These are phyloP conservation scores for Lignosus rhinocerotis DNA, from an alignment of 1,284 basidiomycete genomes.

Conservation along the genomic window DNA sequence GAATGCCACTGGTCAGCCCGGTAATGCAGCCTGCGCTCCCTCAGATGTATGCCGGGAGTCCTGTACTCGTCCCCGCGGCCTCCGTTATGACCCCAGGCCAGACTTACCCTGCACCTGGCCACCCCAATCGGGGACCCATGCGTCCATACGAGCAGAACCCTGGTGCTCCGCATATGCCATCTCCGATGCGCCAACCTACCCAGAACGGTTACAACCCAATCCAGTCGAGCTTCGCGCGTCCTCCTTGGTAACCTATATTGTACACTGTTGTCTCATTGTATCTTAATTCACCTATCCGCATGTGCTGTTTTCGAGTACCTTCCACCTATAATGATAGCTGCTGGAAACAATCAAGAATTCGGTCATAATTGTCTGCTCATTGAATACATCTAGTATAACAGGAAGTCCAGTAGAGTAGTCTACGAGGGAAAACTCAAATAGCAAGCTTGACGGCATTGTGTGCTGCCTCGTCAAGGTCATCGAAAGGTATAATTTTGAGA, in stretches of 20 bases:
- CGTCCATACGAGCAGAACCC: slow-evolving; percentile 29
- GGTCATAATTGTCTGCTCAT: slow-evolving; percentile 17
- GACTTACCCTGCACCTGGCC: slow-evolving; percentile 27
- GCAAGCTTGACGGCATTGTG: slow-evolving; percentile 81
- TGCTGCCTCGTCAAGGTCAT: slow-evolving; percentile 84
- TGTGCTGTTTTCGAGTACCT: slow-evolving; percentile 32
- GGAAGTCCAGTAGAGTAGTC: slow-evolving; percentile 16
- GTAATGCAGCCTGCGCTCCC: slow-evolving; percentile 56
- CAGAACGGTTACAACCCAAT: slow-evolving; percentile 25
- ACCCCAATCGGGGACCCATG: slow-evolving; percentile 27
- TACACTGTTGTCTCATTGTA: slow-evolving; percentile 22
- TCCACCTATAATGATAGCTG: slow-evolving; percentile 27
- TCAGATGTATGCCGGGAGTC: slow-evolving; percentile 64
- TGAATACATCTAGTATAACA: slow-evolving; percentile 24
- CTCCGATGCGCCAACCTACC: slow-evolving; percentile 26
- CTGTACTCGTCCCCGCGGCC: slow-evolving; percentile 63
- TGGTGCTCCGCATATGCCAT: slow-evolving; percentile 23
- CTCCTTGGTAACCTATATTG: slow-evolving; percentile 40
- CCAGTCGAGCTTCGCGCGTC: slow-evolving; percentile 36
- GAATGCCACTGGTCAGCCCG: slow-evolving; percentile 64
- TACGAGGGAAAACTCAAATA: slow-evolving; percentile 18
- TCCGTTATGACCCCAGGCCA: slow-evolving; percentile 27
- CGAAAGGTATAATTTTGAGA: slow-evolving; percentile 90
- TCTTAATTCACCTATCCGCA: slow-evolving; percentile 23
- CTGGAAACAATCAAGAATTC: slow-evolving; percentile 6